Evolutionary conservation across 75 land plant genomes (phyloP), one percentile per base, ranked within the genome.

Genomic region (Selaginella moellendorffii): DNA sequence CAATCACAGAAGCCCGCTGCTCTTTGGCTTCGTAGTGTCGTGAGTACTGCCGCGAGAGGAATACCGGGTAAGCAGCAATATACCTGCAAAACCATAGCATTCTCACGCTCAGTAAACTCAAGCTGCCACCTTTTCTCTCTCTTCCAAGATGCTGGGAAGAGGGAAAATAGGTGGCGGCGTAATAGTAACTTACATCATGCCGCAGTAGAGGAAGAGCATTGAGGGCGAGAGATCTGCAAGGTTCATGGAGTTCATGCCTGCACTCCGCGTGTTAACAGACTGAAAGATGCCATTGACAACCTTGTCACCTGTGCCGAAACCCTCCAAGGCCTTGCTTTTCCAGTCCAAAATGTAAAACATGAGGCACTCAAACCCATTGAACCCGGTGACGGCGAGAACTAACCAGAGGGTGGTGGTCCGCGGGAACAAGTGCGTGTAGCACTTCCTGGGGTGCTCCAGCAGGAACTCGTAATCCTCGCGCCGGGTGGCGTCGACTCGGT

Each of bases 161-260:
- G n/a, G n/a, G 2, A 24, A 25, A 62, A 63, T 54, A 24, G 19
- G 46, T 29, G 19, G 17, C n/a, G 14, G 27, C 18, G 25, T 17
- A 53, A 25, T 23, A 1, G 14, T 36, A 5, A 76, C 95, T 79
- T 24, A 88, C 91, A 85, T 85, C 81, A 85, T 81, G 24, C 76
- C 63, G 26, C 76, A 54, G 63, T 71, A 83, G 2, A 93, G 52
- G 52, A 83, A 77, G 42, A 85, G 54, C 18, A 86, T 58, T 0
- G 96, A 76, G 0, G 90, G 68, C 0, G 90, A 70, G 0, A 88
- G 25, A 30, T 46, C 26, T 20, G 81, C 54, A 9, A 89, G 61
- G 61, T 78, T 71, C n/a, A 93, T 56, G 28, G 78, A 61, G 0
- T 78, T 74, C 69, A 81, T 85, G 0, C 96, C 96, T 0, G 79